Evolutionary conservation across 768 basidiomycete genomes (phyloP), one percentile per base, ranked within the genome.

Genomic region (Phlegmacium glaucopus): DNA sequence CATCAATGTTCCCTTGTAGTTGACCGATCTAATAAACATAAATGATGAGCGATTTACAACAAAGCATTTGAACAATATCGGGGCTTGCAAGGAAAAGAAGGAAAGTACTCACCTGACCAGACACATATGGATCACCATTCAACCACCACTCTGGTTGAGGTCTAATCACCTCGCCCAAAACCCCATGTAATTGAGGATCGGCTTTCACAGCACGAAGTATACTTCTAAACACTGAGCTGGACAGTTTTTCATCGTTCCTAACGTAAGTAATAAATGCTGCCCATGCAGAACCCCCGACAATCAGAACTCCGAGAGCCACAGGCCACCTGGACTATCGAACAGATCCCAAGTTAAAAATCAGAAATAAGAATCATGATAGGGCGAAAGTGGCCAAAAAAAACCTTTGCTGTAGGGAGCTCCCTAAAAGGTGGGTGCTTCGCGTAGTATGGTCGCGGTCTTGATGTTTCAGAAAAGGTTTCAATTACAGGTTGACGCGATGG

Each of bases 161-260:
- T 37, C 81, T 68, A 45, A 86, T 77, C 6, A 79, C 84, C 38
- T 85, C 79, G 3, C 88, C 88, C 48, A 91, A 65, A 2, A 70
- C 67, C 18, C 74, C 77, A 40, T 65, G 66, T 53, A 89, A 56
- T 48, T 72, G 71, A 6, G 67, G 54, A 51, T 76, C 77, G 12
- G 77, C 75, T 50, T 76, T 77, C 37, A 88, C 65, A 4, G 78
- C 79, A 32, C 77, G 74, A 66, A 87, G 63, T 45, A 90, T 72
- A 54, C 80, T 83, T 38, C 79, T 77, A 49, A 84, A 80, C 26
- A 90, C 81, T 4, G 89, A 90, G 51, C 81, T 85, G 18, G 86
- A 80, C 25, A 90, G 72, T 55, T 82, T 84, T 59, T 90, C 89
- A 60, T 87, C 80, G 67, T 90, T 91, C 47, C 80, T 82, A 9